phyloP scores from a whole-genome alignment of 208 protist species.

The Trypanosoma brucei region DNA sequence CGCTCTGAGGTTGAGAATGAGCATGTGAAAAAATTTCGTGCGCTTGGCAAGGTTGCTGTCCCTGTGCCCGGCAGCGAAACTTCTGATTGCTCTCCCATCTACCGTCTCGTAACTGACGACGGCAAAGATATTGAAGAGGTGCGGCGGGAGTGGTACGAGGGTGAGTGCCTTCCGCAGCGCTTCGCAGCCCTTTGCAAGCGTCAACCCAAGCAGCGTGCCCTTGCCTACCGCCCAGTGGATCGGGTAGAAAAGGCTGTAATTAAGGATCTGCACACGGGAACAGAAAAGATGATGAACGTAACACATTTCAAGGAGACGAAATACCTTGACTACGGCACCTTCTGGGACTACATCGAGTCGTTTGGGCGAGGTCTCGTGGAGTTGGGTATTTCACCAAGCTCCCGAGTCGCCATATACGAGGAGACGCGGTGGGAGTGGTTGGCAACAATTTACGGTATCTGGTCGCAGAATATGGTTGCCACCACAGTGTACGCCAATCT shows the following conservation, averaged over 20 bases:
- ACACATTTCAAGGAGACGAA: conserved; percentile 37
- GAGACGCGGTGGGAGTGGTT: conserved; percentile 86
- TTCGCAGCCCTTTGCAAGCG: conserved; percentile 22
- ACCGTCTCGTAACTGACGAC: conserved; percentile 31
- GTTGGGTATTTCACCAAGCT: conserved; percentile 32
- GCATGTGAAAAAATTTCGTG: conserved; percentile 29
- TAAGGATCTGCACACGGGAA: conserved; percentile 22
- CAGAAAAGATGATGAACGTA: conserved; percentile 34
- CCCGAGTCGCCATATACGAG: conserved; percentile 69
- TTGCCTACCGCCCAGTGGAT: conserved; percentile 39
- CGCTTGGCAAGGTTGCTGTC: conserved; percentile 29
- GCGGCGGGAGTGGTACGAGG: conserved; percentile 19
- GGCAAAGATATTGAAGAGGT: conserved; percentile 26
- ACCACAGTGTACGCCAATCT: conserved; percentile 86
- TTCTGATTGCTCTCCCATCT: conserved; percentile 30
- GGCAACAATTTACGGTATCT: conserved; percentile 66
- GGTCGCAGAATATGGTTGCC: conserved; percentile 51
- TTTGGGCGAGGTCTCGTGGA: conserved; percentile 52
- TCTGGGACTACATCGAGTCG: conserved; percentile 34
- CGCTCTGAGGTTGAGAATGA: conserved; percentile 27
- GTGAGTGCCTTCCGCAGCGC: conserved; percentile 25
- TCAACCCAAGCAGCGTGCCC: conserved; percentile 10
- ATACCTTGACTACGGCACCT: conserved; percentile 29
- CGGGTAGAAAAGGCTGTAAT: conserved; percentile 24
- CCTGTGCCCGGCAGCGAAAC: conserved; percentile 29